Evolutionary conservation across 129 eudicot species (phyloP).

Genomic region (Silybum marianum): DNA sequence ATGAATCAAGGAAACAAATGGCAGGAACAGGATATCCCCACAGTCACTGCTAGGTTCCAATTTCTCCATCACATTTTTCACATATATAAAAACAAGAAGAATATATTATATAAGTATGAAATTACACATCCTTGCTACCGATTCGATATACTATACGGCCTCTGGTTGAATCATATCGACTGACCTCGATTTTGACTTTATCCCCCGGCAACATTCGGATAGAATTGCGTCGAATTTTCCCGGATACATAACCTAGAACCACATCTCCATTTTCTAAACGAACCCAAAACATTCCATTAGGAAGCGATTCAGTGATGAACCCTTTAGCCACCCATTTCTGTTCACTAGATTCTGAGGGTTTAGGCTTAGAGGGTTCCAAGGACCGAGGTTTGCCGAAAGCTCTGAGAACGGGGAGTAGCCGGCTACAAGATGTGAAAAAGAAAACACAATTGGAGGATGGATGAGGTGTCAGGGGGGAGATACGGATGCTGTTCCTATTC

Average conservation of each 20-base stretch:
- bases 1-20: too few relatives aligned
- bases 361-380: not conserved
- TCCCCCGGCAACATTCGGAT: slow-evolving; percentile 45
- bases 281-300: slow-evolving; percentile 55
- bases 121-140: slow-evolving; percentile 27
- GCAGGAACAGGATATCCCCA: too few relatives aligned
- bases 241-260: slow-evolving; percentile 47
- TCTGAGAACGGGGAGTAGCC: not conserved
- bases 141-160: slow-evolving; percentile 49
- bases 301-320: slow-evolving; percentile 42
- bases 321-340: slow-evolving; percentile 49
- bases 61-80: too few relatives aligned
- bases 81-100: too few relatives aligned
- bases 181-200: slow-evolving; percentile 43
- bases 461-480: too few relatives aligned
- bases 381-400: not conserved
- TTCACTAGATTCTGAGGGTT: slow-evolving; percentile 24
- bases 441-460: too few relatives aligned
- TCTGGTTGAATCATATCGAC: slow-evolving; percentile 45
- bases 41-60: too few relatives aligned
- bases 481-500: too few relatives aligned
- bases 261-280: slow-evolving; percentile 41
- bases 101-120: too few relatives aligned
- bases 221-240: slow-evolving; percentile 37
- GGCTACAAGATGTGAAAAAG: not conserved